A percentile compares a stretch with the other conserved stretches of the same genome.
These are phyloP conservation scores for Friedmanniomyces endolithicus DNA, from an alignment of 495 filamentous ascomycete species.

Conservation along the genomic window DNA sequence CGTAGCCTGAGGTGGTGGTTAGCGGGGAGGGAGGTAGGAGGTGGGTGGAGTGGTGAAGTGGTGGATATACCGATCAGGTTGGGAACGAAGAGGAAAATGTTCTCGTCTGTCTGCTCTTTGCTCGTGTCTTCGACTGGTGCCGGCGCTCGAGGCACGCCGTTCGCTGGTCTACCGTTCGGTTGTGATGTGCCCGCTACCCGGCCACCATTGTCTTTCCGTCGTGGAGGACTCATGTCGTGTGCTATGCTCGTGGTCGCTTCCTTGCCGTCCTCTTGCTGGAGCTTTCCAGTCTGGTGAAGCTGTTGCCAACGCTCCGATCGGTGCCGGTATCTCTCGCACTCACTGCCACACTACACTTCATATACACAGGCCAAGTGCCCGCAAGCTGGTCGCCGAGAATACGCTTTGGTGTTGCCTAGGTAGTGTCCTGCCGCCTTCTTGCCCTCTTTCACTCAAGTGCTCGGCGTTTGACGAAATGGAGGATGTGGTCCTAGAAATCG, in stretches of 20 bases:
- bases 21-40: not conserved
- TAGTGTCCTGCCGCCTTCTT: too few relatives aligned
- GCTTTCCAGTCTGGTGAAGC: too few relatives aligned
- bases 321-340: too few relatives aligned
- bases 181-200: not conserved
- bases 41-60: not conserved
- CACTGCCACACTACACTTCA: too few relatives aligned
- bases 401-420: too few relatives aligned
- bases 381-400: too few relatives aligned
- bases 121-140: not conserved
- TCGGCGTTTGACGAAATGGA: too few relatives aligned
- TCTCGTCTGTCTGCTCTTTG: conserved; percentile 45
- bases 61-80: conserved; percentile 71
- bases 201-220: not conserved
- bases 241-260: not conserved
- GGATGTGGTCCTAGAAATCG: too few relatives aligned
- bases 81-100: conserved; percentile 89
- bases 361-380: too few relatives aligned
- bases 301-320: too few relatives aligned
- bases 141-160: conserved; percentile 4
- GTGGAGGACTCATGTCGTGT: not conserved
- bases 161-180: conserved; percentile 1
- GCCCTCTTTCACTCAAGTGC: too few relatives aligned
- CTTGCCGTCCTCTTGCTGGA: too few relatives aligned
- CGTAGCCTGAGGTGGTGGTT: conserved; percentile 51